A percentile compares a stretch with the other conserved stretches of the same genome.
Evolutionary conservation across 768 basidiomycete species (phyloP).

Genomic region (Tricholoma hemisulphureum): DNA sequence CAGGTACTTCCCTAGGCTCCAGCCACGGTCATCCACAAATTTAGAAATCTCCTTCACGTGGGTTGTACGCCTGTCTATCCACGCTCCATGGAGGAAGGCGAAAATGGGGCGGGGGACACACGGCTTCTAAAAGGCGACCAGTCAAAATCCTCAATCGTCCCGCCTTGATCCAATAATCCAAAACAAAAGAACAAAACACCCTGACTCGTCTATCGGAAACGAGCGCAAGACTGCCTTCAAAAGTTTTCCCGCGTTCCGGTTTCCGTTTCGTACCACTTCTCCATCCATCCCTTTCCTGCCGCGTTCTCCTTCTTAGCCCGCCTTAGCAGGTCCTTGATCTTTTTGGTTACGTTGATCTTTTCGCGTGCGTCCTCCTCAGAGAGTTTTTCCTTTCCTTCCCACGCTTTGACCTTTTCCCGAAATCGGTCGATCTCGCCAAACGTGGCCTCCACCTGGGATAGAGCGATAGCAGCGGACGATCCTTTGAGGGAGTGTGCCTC

Average conservation of each 20-base stretch:
- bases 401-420: constrained; percentile 61
- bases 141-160: not conserved
- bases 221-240: not conserved
- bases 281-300: constrained; percentile 68
- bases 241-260: not conserved
- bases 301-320: constrained; percentile 67
- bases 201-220: not conserved
- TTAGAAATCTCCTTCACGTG: not conserved
- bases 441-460: constrained; percentile 72
- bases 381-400: constrained; percentile 44
- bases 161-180: not conserved
- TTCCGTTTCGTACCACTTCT: constrained; percentile 34
- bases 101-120: not conserved
- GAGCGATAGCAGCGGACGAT: constrained; percentile 91
- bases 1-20: not conserved
- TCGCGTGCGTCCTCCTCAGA: constrained; percentile 53
- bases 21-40: not conserved
- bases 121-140: not conserved
- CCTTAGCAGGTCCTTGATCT: constrained; percentile 55
- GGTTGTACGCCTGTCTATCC: not conserved
- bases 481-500: constrained; percentile 97
- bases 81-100: not conserved
- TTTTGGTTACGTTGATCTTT: constrained; percentile 44
- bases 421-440: constrained; percentile 93
- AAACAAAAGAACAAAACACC: too few species aligned